Evolutionary conservation across 306 rosid genomes (phyloP), one percentile per base, ranked within the genome.

Genomic region (Vicia faba): DNA sequence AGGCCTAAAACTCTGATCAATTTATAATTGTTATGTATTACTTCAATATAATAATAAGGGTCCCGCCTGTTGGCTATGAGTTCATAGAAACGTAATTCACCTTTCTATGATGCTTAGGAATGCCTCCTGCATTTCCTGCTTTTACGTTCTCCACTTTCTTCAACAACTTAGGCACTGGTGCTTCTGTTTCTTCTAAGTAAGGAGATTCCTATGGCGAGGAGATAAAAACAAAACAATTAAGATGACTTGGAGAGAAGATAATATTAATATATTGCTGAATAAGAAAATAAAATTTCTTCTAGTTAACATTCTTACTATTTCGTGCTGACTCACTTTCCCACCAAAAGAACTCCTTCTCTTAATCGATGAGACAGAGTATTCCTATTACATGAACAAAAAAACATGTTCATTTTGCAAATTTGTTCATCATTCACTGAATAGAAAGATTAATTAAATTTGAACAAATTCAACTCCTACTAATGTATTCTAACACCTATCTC

Each of bases 51-150:
- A 31, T 31, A 31, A 33, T 33, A 60, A 75, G 64, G 64, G 50
- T 39, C 43, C 62, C 28, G 59, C 39, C 61, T 60, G 11, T 56
- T 43, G 65, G 46, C 13, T 9, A 33, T 70, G 44, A 53, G 25
- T 64, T 64, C 61, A 56, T 33, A 56, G 66, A 67, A 44, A 69
- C 66, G 48, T 23, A 74, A 69, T 61, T 62, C 57, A 79, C 99
- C 97, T 90, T 90, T 68, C 82, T 93, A 68, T 83, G 99, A 70
- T 82, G 96, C 82, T 85, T 82, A 29, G 97, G 93, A 57, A 90
- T 88, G 76, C 69, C 85, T 82, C 80, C 70, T 41, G 65, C 80
- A 79, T 80, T 88, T 80, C 88, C 95, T 25, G 88, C 61, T 75
- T 85, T 83, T 20, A 73, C 67, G 35, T 79, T 81, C 75, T 89